These are phyloP conservation scores for Phytophthora sp. DNA, from an alignment of 352 stramenopile genomes.

Conservation along the genomic window DNA sequence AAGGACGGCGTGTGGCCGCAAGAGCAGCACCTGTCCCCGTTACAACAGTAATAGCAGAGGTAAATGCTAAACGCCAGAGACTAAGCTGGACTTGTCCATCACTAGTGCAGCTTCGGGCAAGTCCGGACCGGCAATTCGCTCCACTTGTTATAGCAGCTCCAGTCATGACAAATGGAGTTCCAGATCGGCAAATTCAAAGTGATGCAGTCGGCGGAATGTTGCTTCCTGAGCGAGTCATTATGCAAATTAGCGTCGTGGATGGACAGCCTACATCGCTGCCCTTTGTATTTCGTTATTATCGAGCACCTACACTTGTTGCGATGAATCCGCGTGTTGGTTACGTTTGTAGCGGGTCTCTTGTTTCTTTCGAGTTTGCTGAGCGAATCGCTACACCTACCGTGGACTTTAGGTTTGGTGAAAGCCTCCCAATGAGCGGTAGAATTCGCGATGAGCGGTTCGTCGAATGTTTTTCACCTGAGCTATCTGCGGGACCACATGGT, in stretches of 20 bases:
- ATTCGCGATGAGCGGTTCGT: conserved; percentile 54
- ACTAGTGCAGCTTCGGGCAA: conserved; percentile 26
- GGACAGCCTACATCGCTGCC: conserved; percentile 54
- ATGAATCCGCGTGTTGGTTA: conserved; percentile 68
- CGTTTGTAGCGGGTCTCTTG: conserved; percentile 62
- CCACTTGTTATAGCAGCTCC: conserved; percentile 17
- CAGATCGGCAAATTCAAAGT: conserved; percentile 5
- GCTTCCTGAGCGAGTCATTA: conserved; percentile 40
- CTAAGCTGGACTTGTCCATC: conserved; percentile 61
- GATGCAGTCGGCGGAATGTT: conserved; percentile 43
- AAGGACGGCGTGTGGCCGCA: conserved; percentile 1
- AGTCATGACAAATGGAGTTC: conserved; percentile 1
- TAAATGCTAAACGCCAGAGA: conserved; percentile 50
- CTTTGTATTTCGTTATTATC: conserved; percentile 68
- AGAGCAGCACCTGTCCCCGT: conserved; percentile 16
- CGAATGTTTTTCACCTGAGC: conserved; percentile 67
- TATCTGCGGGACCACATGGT: conserved; percentile 45
- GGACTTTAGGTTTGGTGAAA: conserved; percentile 64
- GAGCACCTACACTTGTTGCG: conserved; percentile 43
- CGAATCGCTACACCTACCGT: conserved; percentile 61
- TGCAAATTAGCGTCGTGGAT: conserved; percentile 66
- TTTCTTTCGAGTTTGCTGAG: conserved; percentile 73
- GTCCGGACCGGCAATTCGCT: conserved; percentile 19
- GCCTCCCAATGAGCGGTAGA: conserved; percentile 33
- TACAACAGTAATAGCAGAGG: conserved; percentile 35